These are phyloP conservation scores for Pholiota molesta DNA, from an alignment of 768 basidiomycete species.

Conservation along the genomic window DNA sequence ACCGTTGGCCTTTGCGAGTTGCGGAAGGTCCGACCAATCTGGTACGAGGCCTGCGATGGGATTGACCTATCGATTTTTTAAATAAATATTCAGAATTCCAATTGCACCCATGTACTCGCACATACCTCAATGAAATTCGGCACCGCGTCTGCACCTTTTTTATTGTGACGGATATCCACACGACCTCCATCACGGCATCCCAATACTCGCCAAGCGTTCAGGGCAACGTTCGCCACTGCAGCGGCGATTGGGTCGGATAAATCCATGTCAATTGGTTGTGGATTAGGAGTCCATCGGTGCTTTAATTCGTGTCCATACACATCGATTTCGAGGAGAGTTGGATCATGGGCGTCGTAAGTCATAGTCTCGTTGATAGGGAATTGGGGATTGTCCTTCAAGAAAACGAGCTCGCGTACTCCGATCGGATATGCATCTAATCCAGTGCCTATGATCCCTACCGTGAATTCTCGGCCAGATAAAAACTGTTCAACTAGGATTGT, in stretches of 20 bases:
- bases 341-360: slow-evolving; percentile 12
- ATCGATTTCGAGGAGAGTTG: slow-evolving; percentile 17
- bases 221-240: slow-evolving; percentile 16
- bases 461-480: slow-evolving; percentile 27
- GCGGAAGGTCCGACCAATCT: slow-evolving; percentile 6
- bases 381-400: slow-evolving; percentile 16
- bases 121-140: slow-evolving; percentile 17
- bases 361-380: slow-evolving; percentile 13
- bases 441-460: slow-evolving; percentile 27
- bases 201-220: slow-evolving; percentile 21
- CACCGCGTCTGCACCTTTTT: slow-evolving; percentile 22
- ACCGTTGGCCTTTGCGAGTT: slow-evolving; percentile 10
- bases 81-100: background rate
- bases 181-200: slow-evolving; percentile 27
- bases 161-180: slow-evolving; percentile 22
- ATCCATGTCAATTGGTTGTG: slow-evolving; percentile 14
- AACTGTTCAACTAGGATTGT: slow-evolving; percentile 27
- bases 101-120: background rate
- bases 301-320: slow-evolving; percentile 23
- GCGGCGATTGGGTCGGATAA: slow-evolving; percentile 15
- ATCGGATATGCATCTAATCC: slow-evolving; percentile 21
- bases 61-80: slow-evolving; percentile 2
- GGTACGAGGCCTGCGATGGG: slow-evolving; percentile 11
- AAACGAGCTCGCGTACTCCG: slow-evolving; percentile 24
- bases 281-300: slow-evolving; percentile 12